Conservation (phyloP, 352 stramenopile genomes). For the Globisporangium spiculum region DNA sequence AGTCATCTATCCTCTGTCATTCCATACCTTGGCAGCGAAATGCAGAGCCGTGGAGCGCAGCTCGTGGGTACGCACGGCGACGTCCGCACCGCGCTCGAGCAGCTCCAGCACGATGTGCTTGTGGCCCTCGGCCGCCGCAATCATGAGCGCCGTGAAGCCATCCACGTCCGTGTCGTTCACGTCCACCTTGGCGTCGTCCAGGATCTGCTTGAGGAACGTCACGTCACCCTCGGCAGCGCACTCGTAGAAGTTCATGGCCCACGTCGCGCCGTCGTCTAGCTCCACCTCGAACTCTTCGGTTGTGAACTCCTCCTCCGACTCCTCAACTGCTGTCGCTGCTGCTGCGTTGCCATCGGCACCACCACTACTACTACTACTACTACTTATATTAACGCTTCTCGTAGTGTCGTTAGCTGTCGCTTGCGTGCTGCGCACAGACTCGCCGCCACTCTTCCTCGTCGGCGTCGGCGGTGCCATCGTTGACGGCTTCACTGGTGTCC, state of each 20-base stretch:
- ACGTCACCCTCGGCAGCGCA: constrained; percentile 70
- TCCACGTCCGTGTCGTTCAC: constrained; percentile 80
- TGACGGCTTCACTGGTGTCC: neutral
- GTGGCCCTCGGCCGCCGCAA: constrained; percentile 73
- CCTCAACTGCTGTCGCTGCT: constrained; percentile 8
- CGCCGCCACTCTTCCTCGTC: neutral
- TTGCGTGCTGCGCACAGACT: neutral
- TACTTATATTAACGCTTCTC: no score
- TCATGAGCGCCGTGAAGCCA: constrained; percentile 84
- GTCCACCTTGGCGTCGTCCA: constrained; percentile 53
- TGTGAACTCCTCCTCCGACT: constrained; percentile 52
- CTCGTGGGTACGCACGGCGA: constrained; percentile 64
- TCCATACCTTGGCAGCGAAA: constrained; percentile 70
- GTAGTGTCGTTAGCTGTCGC: neutral
- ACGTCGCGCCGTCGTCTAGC: constrained; percentile 50
- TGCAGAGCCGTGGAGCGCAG: constrained; percentile 73
- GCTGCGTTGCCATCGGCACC: neutral
- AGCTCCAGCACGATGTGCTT: constrained; percentile 51
- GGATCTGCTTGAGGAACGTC: constrained; percentile 51
- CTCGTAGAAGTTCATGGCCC: constrained; percentile 70
- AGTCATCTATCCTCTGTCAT: neutral
- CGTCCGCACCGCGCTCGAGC: constrained; percentile 53
- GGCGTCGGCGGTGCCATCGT: neutral
- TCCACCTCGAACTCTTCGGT: constrained; percentile 70
- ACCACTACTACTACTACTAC: no score